phyloP scores from a whole-genome alignment of 2,329 filamentous ascomycete genomes.

The Ophiosphaerella narmari region DNA sequence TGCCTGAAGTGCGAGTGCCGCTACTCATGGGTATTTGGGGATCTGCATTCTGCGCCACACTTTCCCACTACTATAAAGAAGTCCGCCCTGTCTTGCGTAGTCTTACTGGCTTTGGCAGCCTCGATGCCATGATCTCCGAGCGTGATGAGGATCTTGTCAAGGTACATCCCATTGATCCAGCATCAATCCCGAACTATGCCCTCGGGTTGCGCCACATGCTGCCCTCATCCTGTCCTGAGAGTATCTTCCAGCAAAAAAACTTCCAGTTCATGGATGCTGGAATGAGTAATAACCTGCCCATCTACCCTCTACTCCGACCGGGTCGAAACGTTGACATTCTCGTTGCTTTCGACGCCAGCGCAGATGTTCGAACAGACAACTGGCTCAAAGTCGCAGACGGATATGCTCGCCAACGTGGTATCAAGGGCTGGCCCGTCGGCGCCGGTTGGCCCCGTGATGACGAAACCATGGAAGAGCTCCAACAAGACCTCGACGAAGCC shows the following conservation, averaged over 20 bases:
- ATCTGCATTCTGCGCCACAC: conserved; percentile 91
- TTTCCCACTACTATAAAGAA: conserved; percentile 96
- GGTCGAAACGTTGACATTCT: conserved; percentile 88
- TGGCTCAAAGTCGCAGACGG: conserved; percentile 95
- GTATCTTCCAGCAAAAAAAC: conserved; percentile 71
- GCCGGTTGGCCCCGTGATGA: conserved; percentile 83
- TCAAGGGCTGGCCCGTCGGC: conserved; percentile 93
- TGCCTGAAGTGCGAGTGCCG: conserved; percentile 84
- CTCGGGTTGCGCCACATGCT: conserved; percentile 79
- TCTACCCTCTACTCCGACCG: conserved; percentile 89
- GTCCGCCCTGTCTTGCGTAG: conserved; percentile 79
- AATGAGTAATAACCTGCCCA: conserved; percentile 97
- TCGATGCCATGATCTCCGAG: conserved; percentile 83
- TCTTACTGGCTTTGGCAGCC: conserved; percentile 72
- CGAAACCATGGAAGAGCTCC: conserved; percentile 63
- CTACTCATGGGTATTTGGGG: conserved; percentile 94
- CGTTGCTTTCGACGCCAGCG: conserved; percentile 91
- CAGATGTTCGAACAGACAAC: conserved; percentile 91
- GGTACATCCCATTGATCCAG: conserved; percentile 92
- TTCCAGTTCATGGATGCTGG: conserved; percentile 83
- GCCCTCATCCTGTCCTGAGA: conserved; percentile 76
- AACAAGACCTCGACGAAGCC: conserved; percentile 69
- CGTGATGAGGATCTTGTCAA: conserved; percentile 84
- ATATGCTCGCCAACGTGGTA: conserved; percentile 84
- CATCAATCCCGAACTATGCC: conserved; percentile 86